Percentiles rank a stretch among this genome's conserved stretches.
Conservation (phyloP, 768 basidiomycete species). For the Hydnum rufescens region DNA sequence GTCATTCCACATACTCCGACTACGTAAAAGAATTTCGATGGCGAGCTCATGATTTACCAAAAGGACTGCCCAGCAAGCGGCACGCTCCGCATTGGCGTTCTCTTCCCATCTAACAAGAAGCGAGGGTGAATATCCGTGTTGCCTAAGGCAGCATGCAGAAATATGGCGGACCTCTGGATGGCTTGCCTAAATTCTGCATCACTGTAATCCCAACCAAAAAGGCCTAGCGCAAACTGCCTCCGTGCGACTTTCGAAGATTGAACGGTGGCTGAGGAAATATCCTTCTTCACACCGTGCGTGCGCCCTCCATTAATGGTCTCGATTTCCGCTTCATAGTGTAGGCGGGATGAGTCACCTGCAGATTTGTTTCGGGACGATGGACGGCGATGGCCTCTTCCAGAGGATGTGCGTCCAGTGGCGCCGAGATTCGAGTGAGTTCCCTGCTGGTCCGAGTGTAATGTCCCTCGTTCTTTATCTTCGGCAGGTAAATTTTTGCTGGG, state of each 20-base stretch:
- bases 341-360: neutral
- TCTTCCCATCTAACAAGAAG: slow-evolving; percentile 41
- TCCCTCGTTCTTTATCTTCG: too few relatives aligned
- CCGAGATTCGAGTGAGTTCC: too few relatives aligned
- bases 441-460: too few relatives aligned
- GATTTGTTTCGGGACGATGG: neutral
- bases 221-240: slow-evolving; percentile 44
- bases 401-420: neutral
- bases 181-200: slow-evolving; percentile 42
- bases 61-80: slow-evolving; percentile 77
- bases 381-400: neutral
- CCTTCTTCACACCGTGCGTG: neutral
- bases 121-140: neutral
- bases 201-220: slow-evolving; percentile 57
- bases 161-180: slow-evolving; percentile 22
- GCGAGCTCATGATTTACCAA: slow-evolving; percentile 44
- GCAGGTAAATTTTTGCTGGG: too few relatives aligned
- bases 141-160: neutral
- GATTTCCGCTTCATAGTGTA: slow-evolving; percentile 5
- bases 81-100: slow-evolving; percentile 47
- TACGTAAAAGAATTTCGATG: slow-evolving; percentile 58
- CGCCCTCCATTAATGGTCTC: slow-evolving; percentile 1
- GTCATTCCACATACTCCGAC: slow-evolving; percentile 33
- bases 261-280: slow-evolving; percentile 13
- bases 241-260: slow-evolving; percentile 37